phyloP scores from a whole-genome alignment of 1,284 basidiomycete species.

The Puccinia horiana region DNA sequence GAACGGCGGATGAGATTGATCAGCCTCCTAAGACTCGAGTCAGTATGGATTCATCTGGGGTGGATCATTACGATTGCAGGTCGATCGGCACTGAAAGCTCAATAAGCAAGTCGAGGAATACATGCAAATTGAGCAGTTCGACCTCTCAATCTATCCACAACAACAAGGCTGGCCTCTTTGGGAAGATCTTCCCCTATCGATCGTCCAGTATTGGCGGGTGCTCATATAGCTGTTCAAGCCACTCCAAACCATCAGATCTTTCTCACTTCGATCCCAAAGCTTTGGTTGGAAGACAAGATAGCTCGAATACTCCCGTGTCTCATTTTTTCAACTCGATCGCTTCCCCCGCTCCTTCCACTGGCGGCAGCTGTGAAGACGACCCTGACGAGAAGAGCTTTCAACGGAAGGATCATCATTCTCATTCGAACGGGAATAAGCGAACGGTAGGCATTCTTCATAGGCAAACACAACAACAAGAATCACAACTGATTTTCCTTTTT shows the following conservation, averaged over 20 bases:
- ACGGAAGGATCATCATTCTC: neutral
- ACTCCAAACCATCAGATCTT: neutral
- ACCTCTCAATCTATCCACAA: neutral
- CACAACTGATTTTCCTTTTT: neutral
- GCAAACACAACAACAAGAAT: no score
- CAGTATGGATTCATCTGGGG: neutral
- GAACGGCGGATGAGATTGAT: neutral
- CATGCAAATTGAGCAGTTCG: neutral
- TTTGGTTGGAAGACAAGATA: neutral
- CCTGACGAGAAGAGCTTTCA: neutral
- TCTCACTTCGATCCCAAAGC: neutral
- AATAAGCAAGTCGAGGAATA: neutral
- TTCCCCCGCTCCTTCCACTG: neutral
- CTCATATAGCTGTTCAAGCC: neutral
- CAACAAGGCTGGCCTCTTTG: neutral
- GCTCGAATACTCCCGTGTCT: neutral
- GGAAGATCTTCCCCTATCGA: neutral
- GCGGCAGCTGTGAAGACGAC: neutral
- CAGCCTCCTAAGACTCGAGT: neutral
- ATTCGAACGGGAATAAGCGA: neutral
- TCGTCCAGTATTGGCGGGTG: neutral
- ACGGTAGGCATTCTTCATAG: neutral
- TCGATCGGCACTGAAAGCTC: conserved; percentile 1
- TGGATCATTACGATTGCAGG: neutral
- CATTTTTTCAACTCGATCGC: neutral